Conservation (phyloP, 2,329 filamentous ascomycete species). For the Colletotrichum chrysophilum region DNA sequence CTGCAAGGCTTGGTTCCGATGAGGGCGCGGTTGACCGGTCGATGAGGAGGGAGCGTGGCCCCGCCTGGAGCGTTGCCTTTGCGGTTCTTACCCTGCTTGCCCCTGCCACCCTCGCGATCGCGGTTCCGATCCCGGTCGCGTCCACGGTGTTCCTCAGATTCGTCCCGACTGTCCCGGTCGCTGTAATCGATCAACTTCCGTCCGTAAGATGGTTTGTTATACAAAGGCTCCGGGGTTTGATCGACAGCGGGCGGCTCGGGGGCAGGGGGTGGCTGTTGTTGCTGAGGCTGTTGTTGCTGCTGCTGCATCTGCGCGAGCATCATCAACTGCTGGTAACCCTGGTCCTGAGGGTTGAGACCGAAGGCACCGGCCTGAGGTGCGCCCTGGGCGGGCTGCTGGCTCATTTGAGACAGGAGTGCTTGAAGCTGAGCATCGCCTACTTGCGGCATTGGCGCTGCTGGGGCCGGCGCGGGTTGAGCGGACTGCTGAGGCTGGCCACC, state of each 20-base stretch:
- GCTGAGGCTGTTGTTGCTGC: slow-evolving; percentile 24
- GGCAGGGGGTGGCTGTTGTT: slow-evolving; percentile 18
- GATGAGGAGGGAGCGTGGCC: slow-evolving; percentile 42
- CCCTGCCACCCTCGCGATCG: slow-evolving; percentile 30
- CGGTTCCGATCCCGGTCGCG: slow-evolving; percentile 31
- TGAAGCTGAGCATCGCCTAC: slow-evolving; percentile 43
- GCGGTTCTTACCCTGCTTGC: slow-evolving; percentile 45
- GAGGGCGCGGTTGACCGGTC: slow-evolving; percentile 58
- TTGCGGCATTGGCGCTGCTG: slow-evolving; percentile 9
- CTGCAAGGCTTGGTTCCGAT: slow-evolving; percentile 72
- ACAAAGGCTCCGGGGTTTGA: slow-evolving; percentile 20
- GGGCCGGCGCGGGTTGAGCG: slow-evolving; percentile 22
- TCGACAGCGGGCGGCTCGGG: not conserved
- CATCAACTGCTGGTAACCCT: slow-evolving; percentile 45
- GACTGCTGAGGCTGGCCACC: slow-evolving; percentile 33
- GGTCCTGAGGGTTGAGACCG: slow-evolving; percentile 41
- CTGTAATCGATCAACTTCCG: slow-evolving; percentile 19
- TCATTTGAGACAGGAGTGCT: slow-evolving; percentile 48
- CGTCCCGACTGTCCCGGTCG: slow-evolving; percentile 7
- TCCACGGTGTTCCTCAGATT: slow-evolving; percentile 23
- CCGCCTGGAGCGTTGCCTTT: slow-evolving; percentile 31
- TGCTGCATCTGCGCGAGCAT: slow-evolving; percentile 43
- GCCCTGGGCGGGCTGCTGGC: slow-evolving; percentile 30
- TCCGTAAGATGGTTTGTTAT: slow-evolving; percentile 22
- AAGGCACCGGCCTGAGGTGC: slow-evolving; percentile 22